Conservation (phyloP, 768 basidiomycete genomes). For the Lanmaoa rubissima region DNA sequence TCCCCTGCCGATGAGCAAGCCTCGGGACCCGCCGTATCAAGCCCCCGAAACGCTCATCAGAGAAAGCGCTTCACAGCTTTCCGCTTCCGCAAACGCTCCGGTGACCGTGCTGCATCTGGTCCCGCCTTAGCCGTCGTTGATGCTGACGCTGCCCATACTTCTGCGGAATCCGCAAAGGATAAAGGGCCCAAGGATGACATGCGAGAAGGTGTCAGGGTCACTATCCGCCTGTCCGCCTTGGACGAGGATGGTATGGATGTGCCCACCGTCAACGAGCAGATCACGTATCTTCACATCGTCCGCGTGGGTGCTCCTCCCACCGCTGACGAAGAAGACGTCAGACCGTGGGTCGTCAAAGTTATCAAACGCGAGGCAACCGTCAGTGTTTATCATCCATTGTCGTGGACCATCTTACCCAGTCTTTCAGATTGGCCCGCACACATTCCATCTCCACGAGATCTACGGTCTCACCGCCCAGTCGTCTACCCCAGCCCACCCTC, state of each 20-base stretch:
- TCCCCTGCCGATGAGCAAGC: conserved; percentile 11
- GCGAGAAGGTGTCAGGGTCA: conserved; percentile 67
- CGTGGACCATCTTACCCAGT: background rate
- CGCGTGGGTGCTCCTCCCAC: conserved; percentile 53
- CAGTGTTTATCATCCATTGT: conserved; percentile 17
- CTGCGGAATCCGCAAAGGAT: conserved; percentile 38
- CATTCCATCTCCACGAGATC: conserved; percentile 94
- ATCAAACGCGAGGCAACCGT: conserved; percentile 89
- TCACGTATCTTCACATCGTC: conserved; percentile 84
- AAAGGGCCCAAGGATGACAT: conserved; percentile 47
- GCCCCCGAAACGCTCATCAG: conserved; percentile 20
- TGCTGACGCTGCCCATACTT: conserved; percentile 45
- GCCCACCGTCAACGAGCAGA: conserved; percentile 75
- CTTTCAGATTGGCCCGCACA: conserved; percentile 82
- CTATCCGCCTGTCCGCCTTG: conserved; percentile 78
- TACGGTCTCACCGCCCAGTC: conserved; percentile 77
- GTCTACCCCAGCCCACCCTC: conserved; percentile 34
- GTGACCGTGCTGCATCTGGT: conserved; percentile 57
- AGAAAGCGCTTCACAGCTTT: conserved; percentile 66
- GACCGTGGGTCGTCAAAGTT: conserved; percentile 91
- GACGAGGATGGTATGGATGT: conserved; percentile 73
- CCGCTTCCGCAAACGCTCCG: conserved; percentile 59
- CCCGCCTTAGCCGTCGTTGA: conserved; percentile 81
- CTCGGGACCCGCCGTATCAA: conserved; percentile 11
- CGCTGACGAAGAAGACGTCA: conserved; percentile 51